Base-by-base conservation (phyloP, 768 basidiomycete genomes). In the Boletus barrowsii region DNA sequence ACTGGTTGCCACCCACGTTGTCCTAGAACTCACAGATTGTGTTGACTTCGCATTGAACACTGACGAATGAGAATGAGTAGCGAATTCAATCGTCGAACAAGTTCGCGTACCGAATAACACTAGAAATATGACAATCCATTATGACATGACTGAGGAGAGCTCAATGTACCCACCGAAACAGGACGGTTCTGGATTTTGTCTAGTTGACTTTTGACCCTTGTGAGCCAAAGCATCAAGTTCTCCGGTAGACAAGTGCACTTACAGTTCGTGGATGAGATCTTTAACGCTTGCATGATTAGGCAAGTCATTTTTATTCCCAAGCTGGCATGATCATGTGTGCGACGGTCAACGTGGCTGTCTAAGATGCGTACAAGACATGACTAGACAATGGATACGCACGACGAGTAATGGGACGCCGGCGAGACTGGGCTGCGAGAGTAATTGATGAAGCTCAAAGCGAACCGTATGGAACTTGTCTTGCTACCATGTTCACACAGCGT, bases 21-120 rank as follows among this genome's bases (percentile, higher is more conserved):
- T 8, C 11, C 4, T 18, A 10, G 26, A 33, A 68, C 88, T 51
- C 61, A 90, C 87, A 97, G 74, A 67, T 97, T 97, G 70, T 97
- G 93, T 70, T 91, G 89, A 64, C 86, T 94, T 72, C 94, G 95
- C 88, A 96, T 95, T 3, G 93, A 97, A 68, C 93, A 96, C 94
- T 97, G 62, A 1, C 45, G 43, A 22, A 45, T 14, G 22, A 35
- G 36, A 32, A 24, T 57, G 41, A 53, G 56, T 22, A 15, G 42
- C 5, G 47, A 10, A 44, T 42, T 35, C 35, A 32, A 47, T n/a
- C 22, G 40, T 26, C 3, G 37, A 32, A 33, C 10, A 5, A 10
- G 4, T 24, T 49, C 32, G 62, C 83, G 54, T 71, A 90, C 89
- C 58, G 89, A 91, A 66, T 91, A 92, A 62, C 89, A 91, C 88